phyloP scores from a whole-genome alignment of 257 asterid species.

The Jasminum sambac region DNA sequence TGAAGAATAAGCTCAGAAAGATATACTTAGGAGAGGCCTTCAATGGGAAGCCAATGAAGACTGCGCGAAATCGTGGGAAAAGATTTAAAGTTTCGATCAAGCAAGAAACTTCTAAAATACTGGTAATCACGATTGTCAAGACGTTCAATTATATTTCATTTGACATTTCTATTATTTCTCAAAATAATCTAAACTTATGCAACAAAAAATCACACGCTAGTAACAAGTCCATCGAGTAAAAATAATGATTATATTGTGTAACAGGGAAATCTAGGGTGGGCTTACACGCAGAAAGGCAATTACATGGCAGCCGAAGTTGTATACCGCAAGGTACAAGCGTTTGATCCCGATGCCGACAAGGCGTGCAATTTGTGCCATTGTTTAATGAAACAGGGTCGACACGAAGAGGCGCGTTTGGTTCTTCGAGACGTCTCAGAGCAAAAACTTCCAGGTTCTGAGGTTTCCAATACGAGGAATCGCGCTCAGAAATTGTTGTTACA shows the following conservation, averaged over 20 bases:
- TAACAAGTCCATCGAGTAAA: neutral
- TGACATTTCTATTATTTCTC: no score
- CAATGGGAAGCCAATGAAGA: constrained; percentile 23
- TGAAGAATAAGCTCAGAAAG: constrained; percentile 15
- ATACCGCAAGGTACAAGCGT: constrained; percentile 78
- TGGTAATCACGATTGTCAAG: constrained; percentile 16
- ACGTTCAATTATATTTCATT: no score
- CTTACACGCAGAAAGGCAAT: constrained; percentile 72
- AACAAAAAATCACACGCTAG: no score
- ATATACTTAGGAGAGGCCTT: constrained; percentile 23
- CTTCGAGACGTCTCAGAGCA: constrained; percentile 56
- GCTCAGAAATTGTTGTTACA: constrained; percentile 55
- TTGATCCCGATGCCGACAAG: constrained; percentile 75
- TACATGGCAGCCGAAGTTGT: constrained; percentile 78
- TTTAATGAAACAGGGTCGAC: constrained; percentile 59
- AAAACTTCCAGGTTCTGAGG: constrained; percentile 62
- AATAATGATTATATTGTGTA: neutral
- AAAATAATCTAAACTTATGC: no score
- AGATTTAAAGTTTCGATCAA: constrained; percentile 25
- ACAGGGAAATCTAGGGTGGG: constrained; percentile 82
- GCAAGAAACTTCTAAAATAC: constrained; percentile 22
- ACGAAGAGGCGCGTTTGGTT: constrained; percentile 57
- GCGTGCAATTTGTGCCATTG: constrained; percentile 77
- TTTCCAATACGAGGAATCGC: constrained; percentile 48
- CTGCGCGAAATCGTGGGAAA: constrained; percentile 26